These are phyloP conservation scores for Pseudogymnoascus sp. DNA, from an alignment of 2,329 filamentous ascomycete genomes.

Conservation along the genomic window DNA sequence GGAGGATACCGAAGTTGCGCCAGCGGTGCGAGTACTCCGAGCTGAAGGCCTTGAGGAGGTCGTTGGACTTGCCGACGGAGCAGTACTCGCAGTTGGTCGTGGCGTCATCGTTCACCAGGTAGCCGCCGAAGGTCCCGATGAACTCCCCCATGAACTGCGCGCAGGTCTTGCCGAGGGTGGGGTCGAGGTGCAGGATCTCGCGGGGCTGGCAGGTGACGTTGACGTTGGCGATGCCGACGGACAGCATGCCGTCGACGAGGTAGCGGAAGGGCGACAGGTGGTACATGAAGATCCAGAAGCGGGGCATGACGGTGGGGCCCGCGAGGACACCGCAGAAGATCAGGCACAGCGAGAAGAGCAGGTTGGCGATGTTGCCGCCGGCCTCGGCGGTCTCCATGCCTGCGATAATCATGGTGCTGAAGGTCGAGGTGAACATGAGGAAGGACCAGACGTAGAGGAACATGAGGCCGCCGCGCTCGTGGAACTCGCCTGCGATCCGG, in stretches of 20 bases:
- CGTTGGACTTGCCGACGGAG: conserved; percentile 42
- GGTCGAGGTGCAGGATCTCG: conserved; percentile 61
- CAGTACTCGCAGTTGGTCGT: conserved; percentile 49
- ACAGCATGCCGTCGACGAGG: conserved; percentile 63
- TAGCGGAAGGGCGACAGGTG: conserved; percentile 45
- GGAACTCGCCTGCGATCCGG: conserved; percentile 46
- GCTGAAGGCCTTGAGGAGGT: conserved; percentile 39
- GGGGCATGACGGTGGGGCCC: conserved; percentile 50
- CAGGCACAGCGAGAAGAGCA: conserved; percentile 64
- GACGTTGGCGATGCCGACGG: conserved; percentile 60
- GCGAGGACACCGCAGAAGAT: conserved; percentile 72
- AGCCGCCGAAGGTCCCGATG: conserved; percentile 42
- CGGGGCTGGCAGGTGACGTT: conserved; percentile 57
- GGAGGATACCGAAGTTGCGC: conserved; percentile 60
- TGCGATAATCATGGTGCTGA: conserved; percentile 69
- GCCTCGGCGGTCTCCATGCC: conserved; percentile 67
- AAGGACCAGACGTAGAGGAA: conserved; percentile 70
- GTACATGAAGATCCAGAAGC: conserved; percentile 78
- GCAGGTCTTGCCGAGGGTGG: conserved; percentile 51
- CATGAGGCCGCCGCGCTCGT: conserved; percentile 67
- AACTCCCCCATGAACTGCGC: conserved; percentile 46
- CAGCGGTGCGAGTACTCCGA: conserved; percentile 51
- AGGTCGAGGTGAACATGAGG: conserved; percentile 73
- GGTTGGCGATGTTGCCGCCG: conserved; percentile 66
- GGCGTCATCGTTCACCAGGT: conserved; percentile 41